A percentile compares a stretch with the other conserved stretches of the same genome.
These are phyloP conservation scores for Metschnikowia koreensis DNA, from an alignment of 805 yeast genomes.

Conservation along the genomic window DNA sequence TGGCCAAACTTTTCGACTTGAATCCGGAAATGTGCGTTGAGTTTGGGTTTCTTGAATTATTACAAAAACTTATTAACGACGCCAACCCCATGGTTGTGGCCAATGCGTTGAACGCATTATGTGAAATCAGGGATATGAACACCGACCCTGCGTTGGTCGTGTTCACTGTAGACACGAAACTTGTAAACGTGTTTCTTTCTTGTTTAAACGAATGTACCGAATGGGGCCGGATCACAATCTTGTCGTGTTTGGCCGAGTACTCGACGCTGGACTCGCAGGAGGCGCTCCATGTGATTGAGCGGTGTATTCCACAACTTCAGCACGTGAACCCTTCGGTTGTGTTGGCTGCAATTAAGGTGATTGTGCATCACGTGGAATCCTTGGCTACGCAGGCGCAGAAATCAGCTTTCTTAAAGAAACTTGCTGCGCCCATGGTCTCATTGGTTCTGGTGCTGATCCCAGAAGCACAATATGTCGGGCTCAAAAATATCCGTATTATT, in stretches of 20 bases:
- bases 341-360: constrained; percentile 75
- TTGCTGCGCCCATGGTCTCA: constrained; percentile 84
- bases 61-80: constrained; percentile 71
- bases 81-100: constrained; percentile 97
- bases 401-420: constrained; percentile 55
- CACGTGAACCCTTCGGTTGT: constrained; percentile 97
- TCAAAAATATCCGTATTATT: constrained; percentile 85
- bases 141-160: constrained; percentile 43
- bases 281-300: constrained; percentile 80
- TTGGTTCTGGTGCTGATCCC: constrained; percentile 79
- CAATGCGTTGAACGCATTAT: constrained; percentile 81
- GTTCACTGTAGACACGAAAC: constrained; percentile 37
- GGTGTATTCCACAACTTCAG: constrained; percentile 92
- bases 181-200: constrained; percentile 61
- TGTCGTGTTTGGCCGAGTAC: constrained; percentile 78
- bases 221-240: constrained; percentile 94
- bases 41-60: constrained; percentile 73
- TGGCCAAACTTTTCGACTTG: constrained; percentile 89
- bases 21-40: constrained; percentile 79
- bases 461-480: constrained; percentile 91
- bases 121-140: constrained; percentile 75
- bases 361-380: constrained; percentile 62
- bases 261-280: constrained; percentile 55
- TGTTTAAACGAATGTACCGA: constrained; percentile 97
- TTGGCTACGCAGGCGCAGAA: constrained; percentile 38